A percentile compares a stretch with the other conserved stretches of the same genome.
Evolutionary conservation across 805 yeast genomes (phyloP).

Genomic region (Lipomyces chichibuensis): DNA sequence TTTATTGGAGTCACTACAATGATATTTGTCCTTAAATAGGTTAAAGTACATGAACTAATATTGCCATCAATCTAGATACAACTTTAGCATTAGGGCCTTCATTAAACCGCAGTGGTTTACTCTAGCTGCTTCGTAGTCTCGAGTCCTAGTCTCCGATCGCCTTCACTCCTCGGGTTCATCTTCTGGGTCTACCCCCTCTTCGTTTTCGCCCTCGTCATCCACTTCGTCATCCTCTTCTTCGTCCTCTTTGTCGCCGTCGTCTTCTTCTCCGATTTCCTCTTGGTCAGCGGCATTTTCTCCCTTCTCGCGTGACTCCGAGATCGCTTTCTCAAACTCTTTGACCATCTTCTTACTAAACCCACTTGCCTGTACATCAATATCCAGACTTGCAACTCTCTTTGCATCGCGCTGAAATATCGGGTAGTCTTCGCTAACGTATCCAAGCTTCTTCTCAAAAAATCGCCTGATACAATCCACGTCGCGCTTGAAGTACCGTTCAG

Average conservation of each 20-base stretch:
- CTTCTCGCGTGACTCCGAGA: constrained; percentile 49
- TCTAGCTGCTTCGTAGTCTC: too few relatives aligned
- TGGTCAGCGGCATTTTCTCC: constrained; percentile 41
- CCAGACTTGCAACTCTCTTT: constrained; percentile 66
- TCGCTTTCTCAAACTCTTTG: constrained; percentile 75
- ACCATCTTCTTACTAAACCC: constrained; percentile 70
- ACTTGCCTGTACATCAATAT: constrained; percentile 87
- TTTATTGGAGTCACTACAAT: too few relatives aligned
- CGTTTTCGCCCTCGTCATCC: constrained; percentile 44
- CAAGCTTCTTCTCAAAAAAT: constrained; percentile 78
- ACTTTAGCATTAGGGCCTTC: too few relatives aligned
- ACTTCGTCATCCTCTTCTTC: constrained; percentile 54
- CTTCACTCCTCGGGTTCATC: background rate
- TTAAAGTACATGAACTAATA: too few relatives aligned
- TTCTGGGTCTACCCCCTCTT: constrained; percentile 28
- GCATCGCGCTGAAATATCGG: constrained; percentile 84
- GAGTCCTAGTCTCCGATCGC: too few relatives aligned
- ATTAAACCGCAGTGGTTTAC: too few relatives aligned
- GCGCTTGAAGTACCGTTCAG: constrained; percentile 82
- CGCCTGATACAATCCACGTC: constrained; percentile 88
- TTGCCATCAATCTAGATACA: too few relatives aligned
- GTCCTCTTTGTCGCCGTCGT: constrained; percentile 44
- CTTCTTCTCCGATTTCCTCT: constrained; percentile 39
- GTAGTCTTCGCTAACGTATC: constrained; percentile 76
- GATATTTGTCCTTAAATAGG: too few relatives aligned